Conservation (phyloP, 179 eudicot species). For the Spergularia azorica region DNA sequence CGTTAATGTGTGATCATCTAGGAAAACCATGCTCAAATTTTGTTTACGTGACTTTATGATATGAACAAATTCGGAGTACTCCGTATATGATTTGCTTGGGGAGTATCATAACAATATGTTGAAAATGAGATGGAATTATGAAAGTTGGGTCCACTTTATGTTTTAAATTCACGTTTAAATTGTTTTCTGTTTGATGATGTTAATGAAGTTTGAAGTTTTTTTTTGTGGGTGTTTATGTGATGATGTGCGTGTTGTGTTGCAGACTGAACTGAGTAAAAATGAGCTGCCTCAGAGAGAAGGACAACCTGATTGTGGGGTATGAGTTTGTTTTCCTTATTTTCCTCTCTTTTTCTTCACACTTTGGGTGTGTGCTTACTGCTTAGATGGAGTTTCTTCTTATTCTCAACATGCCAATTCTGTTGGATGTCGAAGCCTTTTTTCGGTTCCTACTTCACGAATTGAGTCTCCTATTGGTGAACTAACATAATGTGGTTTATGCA, state of each 20-base stretch:
- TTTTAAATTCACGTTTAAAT: not conserved
- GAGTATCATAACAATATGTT: too few species aligned
- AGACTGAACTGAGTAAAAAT: constrained; percentile 35
- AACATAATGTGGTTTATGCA: not conserved
- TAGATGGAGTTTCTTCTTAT: constrained; percentile 6
- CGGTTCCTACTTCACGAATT: too few species aligned
- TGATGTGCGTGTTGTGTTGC: constrained; percentile 13
- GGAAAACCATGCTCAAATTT: too few species aligned
- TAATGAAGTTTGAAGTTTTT: not conserved
- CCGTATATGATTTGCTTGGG: too few species aligned
- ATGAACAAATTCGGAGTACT: too few species aligned
- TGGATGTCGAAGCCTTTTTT: constrained; percentile 5
- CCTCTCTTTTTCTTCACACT: not conserved
- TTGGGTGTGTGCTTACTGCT: not conserved
- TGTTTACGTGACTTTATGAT: too few species aligned
- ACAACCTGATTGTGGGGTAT: constrained; percentile 73
- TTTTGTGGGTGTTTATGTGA: not conserved
- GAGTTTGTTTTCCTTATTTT: constrained; percentile 8
- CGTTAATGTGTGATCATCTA: too few species aligned
- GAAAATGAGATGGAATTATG: too few species aligned
- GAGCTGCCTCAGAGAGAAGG: constrained; percentile 72
- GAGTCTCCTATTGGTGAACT: not conserved
- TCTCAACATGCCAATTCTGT: not conserved
- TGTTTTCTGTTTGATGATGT: not conserved
- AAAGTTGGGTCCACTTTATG: too few species aligned